Evolutionary conservation across 768 basidiomycete species (phyloP).

Genomic region (Crassisporium funariophilum): DNA sequence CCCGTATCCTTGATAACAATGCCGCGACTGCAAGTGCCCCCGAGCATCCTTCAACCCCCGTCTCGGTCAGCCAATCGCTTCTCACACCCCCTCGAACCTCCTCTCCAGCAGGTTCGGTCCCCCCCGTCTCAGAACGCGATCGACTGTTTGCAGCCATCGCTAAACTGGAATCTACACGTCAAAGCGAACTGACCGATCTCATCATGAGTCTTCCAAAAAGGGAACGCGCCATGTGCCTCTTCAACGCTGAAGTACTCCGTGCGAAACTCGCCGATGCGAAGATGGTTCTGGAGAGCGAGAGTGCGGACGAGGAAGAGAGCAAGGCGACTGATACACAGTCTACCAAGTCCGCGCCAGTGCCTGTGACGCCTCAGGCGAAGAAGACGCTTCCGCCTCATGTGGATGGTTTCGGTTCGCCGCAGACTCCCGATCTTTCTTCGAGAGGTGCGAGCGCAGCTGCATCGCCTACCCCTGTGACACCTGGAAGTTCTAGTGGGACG

Average conservation of each 20-base stretch:
- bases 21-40: conserved; percentile 85
- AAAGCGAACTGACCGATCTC: conserved; percentile 70
- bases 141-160: conserved; percentile 69
- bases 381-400: conserved; percentile 40
- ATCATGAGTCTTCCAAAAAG: conserved; percentile 86
- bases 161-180: conserved; percentile 61
- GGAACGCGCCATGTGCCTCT: conserved; percentile 89
- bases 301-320: conserved; percentile 49
- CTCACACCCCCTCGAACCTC: conserved; percentile 84
- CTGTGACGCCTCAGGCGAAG: conserved; percentile 68
- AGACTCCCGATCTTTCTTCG: conserved; percentile 77
- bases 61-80: conserved; percentile 74
- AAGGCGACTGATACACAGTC: conserved; percentile 21
- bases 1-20: conserved; percentile 64
- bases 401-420: conserved; percentile 60
- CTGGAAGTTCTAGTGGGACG: conserved; percentile 21
- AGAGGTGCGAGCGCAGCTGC: conserved; percentile 72
- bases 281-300: conserved; percentile 75
- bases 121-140: conserved; percentile 68
- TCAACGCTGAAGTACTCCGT: conserved; percentile 79
- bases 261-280: conserved; percentile 82
- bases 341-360: conserved; percentile 31
- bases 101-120: conserved; percentile 69
- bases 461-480: conserved; percentile 49
- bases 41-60: conserved; percentile 85